Evolutionary conservation across 2,329 filamentous ascomycete genomes (phyloP).

Genomic region (Fusarium decemcellulare): DNA sequence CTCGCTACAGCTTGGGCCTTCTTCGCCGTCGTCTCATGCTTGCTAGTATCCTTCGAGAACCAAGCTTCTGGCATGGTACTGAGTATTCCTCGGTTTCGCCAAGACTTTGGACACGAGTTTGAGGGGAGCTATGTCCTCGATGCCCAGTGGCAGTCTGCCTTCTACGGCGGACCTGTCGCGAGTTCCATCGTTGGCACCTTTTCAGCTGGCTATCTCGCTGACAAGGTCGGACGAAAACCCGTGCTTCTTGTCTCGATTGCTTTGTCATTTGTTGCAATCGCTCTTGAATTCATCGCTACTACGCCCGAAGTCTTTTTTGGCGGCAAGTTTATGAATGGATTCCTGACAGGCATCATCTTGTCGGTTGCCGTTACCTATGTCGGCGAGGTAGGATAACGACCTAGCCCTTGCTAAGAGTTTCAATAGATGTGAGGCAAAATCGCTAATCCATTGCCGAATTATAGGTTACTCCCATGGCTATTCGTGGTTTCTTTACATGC

Average conservation of each 20-base stretch:
- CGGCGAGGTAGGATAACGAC: slow-evolving; percentile 46
- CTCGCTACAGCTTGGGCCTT: slow-evolving; percentile 20
- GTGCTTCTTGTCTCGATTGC: slow-evolving; percentile 21
- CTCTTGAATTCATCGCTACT: slow-evolving; percentile 48
- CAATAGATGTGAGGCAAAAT: too few species aligned
- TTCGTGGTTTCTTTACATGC: slow-evolving; percentile 49
- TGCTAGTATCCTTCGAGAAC: slow-evolving; percentile 43
- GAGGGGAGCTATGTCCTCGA: slow-evolving; percentile 41
- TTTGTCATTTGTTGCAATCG: slow-evolving; percentile 39
- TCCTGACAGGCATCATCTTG: slow-evolving; percentile 49
- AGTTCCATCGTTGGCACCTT: slow-evolving; percentile 45
- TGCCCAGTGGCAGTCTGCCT: slow-evolving; percentile 48
- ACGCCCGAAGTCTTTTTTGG: slow-evolving; percentile 48
- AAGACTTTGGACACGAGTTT: slow-evolving; percentile 33
- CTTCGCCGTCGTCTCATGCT: slow-evolving; percentile 22
- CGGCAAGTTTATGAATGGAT: slow-evolving; percentile 52
- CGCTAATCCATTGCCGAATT: not conserved
- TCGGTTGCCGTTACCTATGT: slow-evolving; percentile 49
- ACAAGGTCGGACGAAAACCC: slow-evolving; percentile 44
- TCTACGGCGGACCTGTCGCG: slow-evolving; percentile 44
- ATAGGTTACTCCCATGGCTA: slow-evolving; percentile 47
- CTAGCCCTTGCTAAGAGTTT: not conserved
- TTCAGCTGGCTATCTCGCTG: slow-evolving; percentile 43
- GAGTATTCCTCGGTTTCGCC: slow-evolving; percentile 38
- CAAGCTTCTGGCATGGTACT: slow-evolving; percentile 42